phyloP scores from a whole-genome alignment of 768 basidiomycete genomes.

The Pholiota conissans region DNA sequence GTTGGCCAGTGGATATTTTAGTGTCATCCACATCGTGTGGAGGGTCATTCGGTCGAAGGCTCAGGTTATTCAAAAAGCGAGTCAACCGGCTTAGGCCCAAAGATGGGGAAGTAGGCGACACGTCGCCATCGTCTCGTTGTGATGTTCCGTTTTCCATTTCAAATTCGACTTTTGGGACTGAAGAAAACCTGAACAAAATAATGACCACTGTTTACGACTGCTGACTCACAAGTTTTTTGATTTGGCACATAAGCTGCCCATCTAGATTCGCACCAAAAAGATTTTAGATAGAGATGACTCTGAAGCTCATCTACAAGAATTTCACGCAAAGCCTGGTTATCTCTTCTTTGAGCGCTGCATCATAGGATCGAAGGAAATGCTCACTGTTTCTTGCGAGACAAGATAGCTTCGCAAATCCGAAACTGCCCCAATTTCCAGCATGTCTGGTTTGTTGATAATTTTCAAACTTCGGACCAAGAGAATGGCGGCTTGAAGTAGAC shows the following conservation, averaged over 20 bases:
- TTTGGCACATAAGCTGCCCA: slow-evolving; percentile 85
- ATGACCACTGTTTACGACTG: not conserved
- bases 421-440: slow-evolving; percentile 94
- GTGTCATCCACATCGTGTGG: slow-evolving; percentile 63
- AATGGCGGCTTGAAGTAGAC: slow-evolving; percentile 84
- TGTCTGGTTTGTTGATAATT: slow-evolving; percentile 87
- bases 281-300: slow-evolving; percentile 95
- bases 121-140: slow-evolving; percentile 27
- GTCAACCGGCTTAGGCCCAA: slow-evolving; percentile 51
- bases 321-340: slow-evolving; percentile 76
- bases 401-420: slow-evolving; percentile 87
- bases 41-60: slow-evolving; percentile 74
- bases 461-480: slow-evolving; percentile 87
- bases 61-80: slow-evolving; percentile 64
- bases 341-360: slow-evolving; percentile 3
- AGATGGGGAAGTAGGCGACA: slow-evolving; percentile 39
- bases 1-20: slow-evolving; percentile 25
- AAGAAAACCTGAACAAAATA: slow-evolving; percentile 2
- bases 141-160: slow-evolving; percentile 47
- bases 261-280: slow-evolving; percentile 92
- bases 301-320: slow-evolving; percentile 95
- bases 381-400: slow-evolving; percentile 79
- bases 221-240: slow-evolving; percentile 69
- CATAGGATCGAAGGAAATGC: slow-evolving; percentile 17
- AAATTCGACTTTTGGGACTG: slow-evolving; percentile 69